These are phyloP conservation scores for Kodamaea ohmeri DNA, from an alignment of 1,139 yeast genomes.

Conservation along the genomic window DNA sequence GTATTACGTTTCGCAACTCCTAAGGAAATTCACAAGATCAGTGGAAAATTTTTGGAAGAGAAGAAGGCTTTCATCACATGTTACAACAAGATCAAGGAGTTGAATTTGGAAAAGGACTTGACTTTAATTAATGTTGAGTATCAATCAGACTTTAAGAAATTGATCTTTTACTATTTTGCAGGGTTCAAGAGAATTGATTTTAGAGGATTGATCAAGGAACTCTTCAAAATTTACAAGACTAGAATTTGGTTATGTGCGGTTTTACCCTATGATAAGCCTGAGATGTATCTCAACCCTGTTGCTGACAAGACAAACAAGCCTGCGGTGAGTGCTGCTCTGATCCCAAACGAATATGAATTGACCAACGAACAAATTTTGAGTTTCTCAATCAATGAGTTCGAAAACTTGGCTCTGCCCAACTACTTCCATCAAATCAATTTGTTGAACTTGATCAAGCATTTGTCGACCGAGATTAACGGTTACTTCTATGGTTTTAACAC, in stretches of 20 bases:
- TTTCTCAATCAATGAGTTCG: conserved; percentile 40
- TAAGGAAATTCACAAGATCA: conserved; percentile 42
- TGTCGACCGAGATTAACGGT: conserved; percentile 36
- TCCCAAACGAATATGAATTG: conserved; percentile 44
- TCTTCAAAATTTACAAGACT: conserved; percentile 90
- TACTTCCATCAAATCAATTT: conserved; percentile 46
- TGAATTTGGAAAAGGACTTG: conserved; percentile 35
- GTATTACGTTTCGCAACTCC: conserved; percentile 50
- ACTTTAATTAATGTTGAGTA: conserved; percentile 73
- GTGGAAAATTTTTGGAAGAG: conserved; percentile 46
- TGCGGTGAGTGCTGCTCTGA: conserved; percentile 11
- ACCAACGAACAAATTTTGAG: conserved; percentile 41
- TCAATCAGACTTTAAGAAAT: conserved; percentile 91
- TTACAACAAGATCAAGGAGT: conserved; percentile 44
- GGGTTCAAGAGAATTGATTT: conserved; percentile 85
- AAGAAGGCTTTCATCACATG: conserved; percentile 48
- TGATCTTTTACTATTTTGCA: conserved; percentile 83
- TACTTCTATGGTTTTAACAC: conserved; percentile 43
- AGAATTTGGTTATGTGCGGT: conserved; percentile 98
- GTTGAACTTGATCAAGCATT: conserved; percentile 33
- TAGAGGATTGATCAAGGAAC: conserved; percentile 85
- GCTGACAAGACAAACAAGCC: conserved; percentile 7
- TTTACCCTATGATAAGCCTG: conserved; percentile 38
- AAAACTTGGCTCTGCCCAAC: conserved; percentile 33
- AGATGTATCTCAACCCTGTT: conserved; percentile 23